Percentiles rank a stretch among this genome's conserved stretches.
These are phyloP conservation scores for Rhodotorula sp. DNA, from an alignment of 1,284 basidiomycete genomes.

Conservation along the genomic window DNA sequence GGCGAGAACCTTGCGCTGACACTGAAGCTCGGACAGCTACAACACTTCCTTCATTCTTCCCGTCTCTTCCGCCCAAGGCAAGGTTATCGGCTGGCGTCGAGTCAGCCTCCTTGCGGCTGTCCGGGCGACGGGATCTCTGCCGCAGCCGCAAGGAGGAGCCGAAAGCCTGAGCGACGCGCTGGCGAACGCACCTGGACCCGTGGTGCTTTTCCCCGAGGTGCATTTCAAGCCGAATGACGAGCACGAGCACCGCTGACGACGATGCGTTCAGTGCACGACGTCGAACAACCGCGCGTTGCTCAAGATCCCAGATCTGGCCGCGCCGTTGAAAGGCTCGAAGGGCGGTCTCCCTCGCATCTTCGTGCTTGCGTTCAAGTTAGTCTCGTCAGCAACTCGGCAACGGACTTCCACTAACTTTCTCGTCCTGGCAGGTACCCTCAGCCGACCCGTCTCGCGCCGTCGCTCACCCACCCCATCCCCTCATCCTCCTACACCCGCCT, in stretches of 20 bases:
- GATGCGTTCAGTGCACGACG: slow-evolving; percentile 20
- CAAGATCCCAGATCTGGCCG: slow-evolving; percentile 10
- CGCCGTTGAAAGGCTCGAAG: neutral
- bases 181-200: slow-evolving; percentile 6
- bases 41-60: slow-evolving; percentile 41
- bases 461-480: slow-evolving; percentile 37
- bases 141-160: neutral
- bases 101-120: slow-evolving; percentile 7
- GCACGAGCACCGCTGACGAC: neutral
- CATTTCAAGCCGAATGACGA: neutral
- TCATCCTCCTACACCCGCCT: neutral
- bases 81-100: slow-evolving; percentile 19
- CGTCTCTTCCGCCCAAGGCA: slow-evolving; percentile 23
- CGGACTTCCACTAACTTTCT: too few species aligned
- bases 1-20: too few species aligned
- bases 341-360: slow-evolving; percentile 10
- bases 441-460: slow-evolving; percentile 26
- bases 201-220: slow-evolving; percentile 44
- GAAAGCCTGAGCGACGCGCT: slow-evolving; percentile 31
- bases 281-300: slow-evolving; percentile 41
- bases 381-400: neutral
- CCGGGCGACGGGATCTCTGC: neutral
- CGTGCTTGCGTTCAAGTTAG: slow-evolving; percentile 35
- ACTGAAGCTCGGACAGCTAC: neutral
- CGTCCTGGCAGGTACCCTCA: slow-evolving; percentile 21